Conservation (phyloP, 495 filamentous ascomycete genomes). For the Aspergillus olivimuriae region DNA sequence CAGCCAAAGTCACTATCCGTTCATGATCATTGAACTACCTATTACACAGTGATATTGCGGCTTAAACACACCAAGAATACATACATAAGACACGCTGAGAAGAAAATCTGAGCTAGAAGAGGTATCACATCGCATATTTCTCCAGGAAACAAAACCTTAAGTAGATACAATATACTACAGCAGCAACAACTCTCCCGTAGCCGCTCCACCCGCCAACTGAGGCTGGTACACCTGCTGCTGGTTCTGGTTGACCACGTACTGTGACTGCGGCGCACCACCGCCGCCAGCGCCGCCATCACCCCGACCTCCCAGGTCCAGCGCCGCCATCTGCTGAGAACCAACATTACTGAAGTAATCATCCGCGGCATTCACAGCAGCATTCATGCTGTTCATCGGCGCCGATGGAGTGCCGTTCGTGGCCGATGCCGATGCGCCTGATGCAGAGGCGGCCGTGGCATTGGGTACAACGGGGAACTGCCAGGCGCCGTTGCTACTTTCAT, state of each 20-base stretch:
- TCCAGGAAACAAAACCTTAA: background rate
- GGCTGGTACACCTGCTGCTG: conserved; percentile 48
- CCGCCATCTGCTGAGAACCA: conserved; percentile 63
- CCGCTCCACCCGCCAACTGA: conserved; percentile 40
- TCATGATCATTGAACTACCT: too few species aligned
- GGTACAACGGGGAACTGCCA: conserved; percentile 20
- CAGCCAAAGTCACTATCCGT: too few species aligned
- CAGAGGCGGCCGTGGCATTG: conserved; percentile 7
- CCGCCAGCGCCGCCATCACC: conserved; percentile 31
- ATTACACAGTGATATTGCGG: background rate
- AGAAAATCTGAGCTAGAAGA: background rate
- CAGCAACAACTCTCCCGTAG: conserved; percentile 44
- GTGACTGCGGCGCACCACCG: conserved; percentile 34
- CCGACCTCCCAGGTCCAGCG: conserved; percentile 52
- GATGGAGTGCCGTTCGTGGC: conserved; percentile 19
- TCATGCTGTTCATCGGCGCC: conserved; percentile 39
- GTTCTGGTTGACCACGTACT: conserved; percentile 51
- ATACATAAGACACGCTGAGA: background rate
- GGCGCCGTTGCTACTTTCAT: conserved; percentile 39
- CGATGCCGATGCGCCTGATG: conserved; percentile 14
- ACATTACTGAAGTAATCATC: conserved; percentile 80
- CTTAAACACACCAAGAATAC: background rate
- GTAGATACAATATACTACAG: conserved; percentile 27
- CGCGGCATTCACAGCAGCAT: conserved; percentile 70
- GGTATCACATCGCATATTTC: conserved; percentile 18